Base-by-base conservation (phyloP, 805 yeast species). In the Saccharomycopsis babjevae region DNA sequence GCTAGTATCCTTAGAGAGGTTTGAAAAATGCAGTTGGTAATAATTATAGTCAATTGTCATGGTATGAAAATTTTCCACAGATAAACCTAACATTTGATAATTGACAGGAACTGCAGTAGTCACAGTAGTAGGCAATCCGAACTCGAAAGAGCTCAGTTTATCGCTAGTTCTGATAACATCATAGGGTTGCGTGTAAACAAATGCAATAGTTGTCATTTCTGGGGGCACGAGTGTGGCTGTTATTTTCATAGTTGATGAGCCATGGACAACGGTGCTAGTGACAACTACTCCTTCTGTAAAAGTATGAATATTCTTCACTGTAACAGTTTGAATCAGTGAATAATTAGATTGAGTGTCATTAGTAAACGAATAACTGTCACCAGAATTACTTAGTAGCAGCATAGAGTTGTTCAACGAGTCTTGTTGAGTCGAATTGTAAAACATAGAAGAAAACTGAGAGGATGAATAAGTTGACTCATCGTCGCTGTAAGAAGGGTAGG, bases 141-240 rank as follows among this genome's bases (percentile, higher is more conserved):
- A 57, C 10, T 52, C 57, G 42, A 63, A 61, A 15, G 64, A 25
- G 7, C 62, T 57, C 28, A 25, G 16, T 13, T 18, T 18, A 36
- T 28, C 65, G 2, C 61, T 59, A 25, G 10, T 22, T 22, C 10
- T 22, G 25, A 46, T 46, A 18, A 63, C 59, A 30, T 50, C 58
- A 40, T 59, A 63, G 6, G 65, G 62, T 46, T 63, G 65, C 20
- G 65, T 63, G 57, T 63, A 63, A 22, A 63, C 65, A 61, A 59
- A 63, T 6, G 62, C 65, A 30, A 59, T 59, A 10, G 65, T 61
- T 1, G 64, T 62, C 20, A 39, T 13, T 18, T 36, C 20, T 22
- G 57, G 39, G 10, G 56, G 22, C 20, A 18, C 39, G 8, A 32
- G 38, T 5, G 40, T 20, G 34, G 56, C 16, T 15, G 42, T 34